Base-by-base conservation (phyloP, 306 rosid genomes). In the Vigna unguiculata region DNA sequence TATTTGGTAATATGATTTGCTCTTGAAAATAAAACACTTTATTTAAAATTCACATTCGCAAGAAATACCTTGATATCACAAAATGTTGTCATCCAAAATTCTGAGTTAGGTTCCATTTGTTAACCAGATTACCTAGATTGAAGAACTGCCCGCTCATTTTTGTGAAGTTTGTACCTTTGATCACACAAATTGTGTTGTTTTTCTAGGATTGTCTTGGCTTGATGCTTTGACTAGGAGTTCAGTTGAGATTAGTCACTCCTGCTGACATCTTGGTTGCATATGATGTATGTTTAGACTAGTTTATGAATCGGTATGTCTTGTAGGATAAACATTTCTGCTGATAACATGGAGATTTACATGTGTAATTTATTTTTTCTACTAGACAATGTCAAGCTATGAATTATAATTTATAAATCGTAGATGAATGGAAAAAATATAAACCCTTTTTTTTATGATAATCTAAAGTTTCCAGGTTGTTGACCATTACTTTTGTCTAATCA, bases 401-500 rank as follows among this genome's bases (percentile, higher is more conserved):
- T n/a, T n/a, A n/a, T 55, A 10, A 25, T 52, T 71, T n/a, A n/a
- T n/a, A n/a, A 61, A 40, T 61, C 47, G 51, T 63, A 72, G 47
- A 72, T 60, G 47, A 38, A 28, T 64, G 49, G 17, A 52, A 40
- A n/a, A 22, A 61, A 24, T 7, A 63, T 11, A 36, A 43, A 4
- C 3, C 38, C 2, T 40, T 20, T 40, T 20, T 40, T 20, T 66
- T 55, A 21, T 32, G 57, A 49, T 32, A 11, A 64, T 14, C 22
- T 64, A 55, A 47, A 51, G 51, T 47, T 53, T 52, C 49, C 2
- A 24, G 57, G 21, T 63, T 20, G 58, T 66, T 74, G 45, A 16
- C 76, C 40, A 16, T 80, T 66, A 57, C 69, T 74, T 66, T 38
- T 65, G 41, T 43, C 22, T 15, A 60, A 22, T 43, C 53, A 72